These are phyloP conservation scores for Pyricularia grisea DNA, from an alignment of 2,329 filamentous ascomycete genomes.

Conservation along the genomic window DNA sequence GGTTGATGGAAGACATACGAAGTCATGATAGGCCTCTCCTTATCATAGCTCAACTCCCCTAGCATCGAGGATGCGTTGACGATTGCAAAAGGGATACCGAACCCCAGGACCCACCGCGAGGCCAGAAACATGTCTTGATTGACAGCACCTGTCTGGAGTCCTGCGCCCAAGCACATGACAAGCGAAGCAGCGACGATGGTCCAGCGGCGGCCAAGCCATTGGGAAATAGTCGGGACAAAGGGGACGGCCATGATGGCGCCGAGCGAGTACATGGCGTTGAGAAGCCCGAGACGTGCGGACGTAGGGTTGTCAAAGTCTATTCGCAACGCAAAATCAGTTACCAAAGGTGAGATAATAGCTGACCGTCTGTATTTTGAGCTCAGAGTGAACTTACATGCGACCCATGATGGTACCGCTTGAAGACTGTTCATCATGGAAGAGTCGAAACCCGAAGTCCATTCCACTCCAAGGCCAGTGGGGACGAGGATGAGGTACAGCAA, in stretches of 20 bases:
- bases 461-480: slow-evolving; percentile 29
- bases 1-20: slow-evolving; percentile 5
- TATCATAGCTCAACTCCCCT: slow-evolving; percentile 24
- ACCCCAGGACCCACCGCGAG: slow-evolving; percentile 10
- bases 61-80: slow-evolving; percentile 23
- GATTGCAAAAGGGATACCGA: slow-evolving; percentile 11
- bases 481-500: slow-evolving; percentile 28
- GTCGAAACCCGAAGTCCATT: slow-evolving; percentile 33
- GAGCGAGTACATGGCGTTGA: slow-evolving; percentile 32
- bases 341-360: background rate
- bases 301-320: slow-evolving; percentile 30
- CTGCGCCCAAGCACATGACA: slow-evolving; percentile 24
- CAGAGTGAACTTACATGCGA: slow-evolving; percentile 19
- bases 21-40: slow-evolving; percentile 21
- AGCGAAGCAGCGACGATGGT: slow-evolving; percentile 23
- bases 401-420: slow-evolving; percentile 28
- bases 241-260: slow-evolving; percentile 31
- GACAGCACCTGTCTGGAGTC: slow-evolving; percentile 22
- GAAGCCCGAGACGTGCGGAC: slow-evolving; percentile 26
- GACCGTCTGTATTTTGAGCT: background rate
- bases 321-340: background rate
- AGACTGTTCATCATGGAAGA: slow-evolving; percentile 34
- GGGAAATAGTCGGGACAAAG: slow-evolving; percentile 26
- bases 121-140: slow-evolving; percentile 21
- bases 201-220: slow-evolving; percentile 27